Evolutionary conservation across 78 protist genomes (phyloP).

Genomic region (Corallochytrium limacisporum): DNA sequence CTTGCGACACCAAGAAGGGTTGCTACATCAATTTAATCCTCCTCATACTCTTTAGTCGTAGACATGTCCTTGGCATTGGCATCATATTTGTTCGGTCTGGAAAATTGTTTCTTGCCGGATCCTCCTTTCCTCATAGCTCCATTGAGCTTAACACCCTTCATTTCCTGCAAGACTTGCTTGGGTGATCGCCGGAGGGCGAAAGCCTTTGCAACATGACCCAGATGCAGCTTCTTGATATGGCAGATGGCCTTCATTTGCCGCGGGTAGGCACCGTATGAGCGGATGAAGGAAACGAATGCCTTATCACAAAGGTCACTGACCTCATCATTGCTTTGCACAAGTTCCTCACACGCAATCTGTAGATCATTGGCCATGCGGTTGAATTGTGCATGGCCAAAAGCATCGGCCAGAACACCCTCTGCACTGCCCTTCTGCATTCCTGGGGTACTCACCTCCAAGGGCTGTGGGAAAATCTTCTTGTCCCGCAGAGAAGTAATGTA

Average conservation of each 20-base stretch:
- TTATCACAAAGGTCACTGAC: not conserved
- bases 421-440: not conserved
- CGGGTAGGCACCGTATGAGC: slow-evolving; percentile 35
- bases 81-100: too few relatives aligned
- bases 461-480: too few relatives aligned
- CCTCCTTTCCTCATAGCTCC: too few relatives aligned
- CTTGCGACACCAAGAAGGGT: too few relatives aligned
- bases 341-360: not conserved
- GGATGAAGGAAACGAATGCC: slow-evolving; percentile 32
- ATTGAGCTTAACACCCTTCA: too few relatives aligned
- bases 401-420: not conserved
- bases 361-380: not conserved
- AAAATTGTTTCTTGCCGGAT: too few relatives aligned
- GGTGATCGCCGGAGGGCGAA: slow-evolving; percentile 42
- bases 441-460: not conserved
- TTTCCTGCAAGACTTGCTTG: too few relatives aligned
- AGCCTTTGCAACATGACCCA: slow-evolving; percentile 41
- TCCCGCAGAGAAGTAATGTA: too few relatives aligned
- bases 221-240: slow-evolving; percentile 16
- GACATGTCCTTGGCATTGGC: too few relatives aligned
- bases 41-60: too few relatives aligned
- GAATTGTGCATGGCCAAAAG: not conserved
- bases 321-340: not conserved
- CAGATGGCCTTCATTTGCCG: not conserved
- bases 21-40: too few relatives aligned